These are phyloP conservation scores for Datura wrightii DNA, from an alignment of 257 asterid genomes.

Conservation along the genomic window DNA sequence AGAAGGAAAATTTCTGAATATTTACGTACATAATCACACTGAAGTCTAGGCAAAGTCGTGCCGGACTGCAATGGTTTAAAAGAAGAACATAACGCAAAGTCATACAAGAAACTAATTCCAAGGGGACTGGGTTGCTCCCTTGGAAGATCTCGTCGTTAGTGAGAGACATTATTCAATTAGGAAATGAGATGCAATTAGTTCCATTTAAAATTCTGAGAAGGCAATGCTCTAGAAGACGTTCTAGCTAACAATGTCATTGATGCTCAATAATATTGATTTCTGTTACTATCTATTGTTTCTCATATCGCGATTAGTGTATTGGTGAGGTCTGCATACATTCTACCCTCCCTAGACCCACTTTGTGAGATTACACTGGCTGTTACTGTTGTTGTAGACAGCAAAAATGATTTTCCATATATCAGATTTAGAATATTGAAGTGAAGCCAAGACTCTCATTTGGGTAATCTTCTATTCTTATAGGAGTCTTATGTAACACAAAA, in stretches of 20 bases:
- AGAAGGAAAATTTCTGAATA: neutral
- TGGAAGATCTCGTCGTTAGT: neutral
- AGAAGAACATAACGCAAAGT: neutral
- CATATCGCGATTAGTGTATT: too few species aligned
- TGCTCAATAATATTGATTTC: neutral
- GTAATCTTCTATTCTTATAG: neutral
- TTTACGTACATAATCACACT: neutral
- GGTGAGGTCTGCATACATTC: too few species aligned
- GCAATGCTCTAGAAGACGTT: neutral
- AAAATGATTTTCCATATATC: neutral
- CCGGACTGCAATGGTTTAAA: neutral
- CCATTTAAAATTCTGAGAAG: neutral
- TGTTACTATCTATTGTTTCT: too few species aligned
- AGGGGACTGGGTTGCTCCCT: neutral
- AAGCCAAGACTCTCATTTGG: neutral
- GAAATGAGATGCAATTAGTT: slow-evolving; percentile 1
- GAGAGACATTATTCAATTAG: neutral
- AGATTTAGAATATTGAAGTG: neutral
- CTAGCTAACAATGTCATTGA: neutral
- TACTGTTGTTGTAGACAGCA: neutral
- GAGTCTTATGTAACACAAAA: neutral
- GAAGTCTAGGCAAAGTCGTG: neutral
- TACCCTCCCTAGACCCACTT: too few species aligned
- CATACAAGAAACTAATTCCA: neutral
- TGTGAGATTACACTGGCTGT: too few species aligned